A percentile compares a stretch with the other conserved stretches of the same genome.
Evolutionary conservation across 768 basidiomycete species (phyloP).

Genomic region (Suillus americanus): DNA sequence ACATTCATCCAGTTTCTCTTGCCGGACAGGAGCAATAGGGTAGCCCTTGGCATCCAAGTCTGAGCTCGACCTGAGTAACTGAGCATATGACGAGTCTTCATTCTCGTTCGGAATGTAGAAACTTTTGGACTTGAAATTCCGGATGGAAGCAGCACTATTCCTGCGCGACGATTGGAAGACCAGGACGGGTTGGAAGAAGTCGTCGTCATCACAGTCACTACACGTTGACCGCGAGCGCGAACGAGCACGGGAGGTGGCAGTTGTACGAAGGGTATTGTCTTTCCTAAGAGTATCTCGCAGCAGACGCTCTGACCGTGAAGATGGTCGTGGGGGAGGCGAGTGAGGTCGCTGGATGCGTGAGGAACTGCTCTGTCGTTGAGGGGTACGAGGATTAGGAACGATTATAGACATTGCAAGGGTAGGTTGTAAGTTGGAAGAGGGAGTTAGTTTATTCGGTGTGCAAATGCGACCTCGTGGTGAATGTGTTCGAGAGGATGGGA

Average conservation of each 20-base stretch:
- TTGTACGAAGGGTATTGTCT: slow-evolving; percentile 40
- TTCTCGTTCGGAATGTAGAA: slow-evolving; percentile 35
- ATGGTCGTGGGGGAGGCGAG: slow-evolving; percentile 36
- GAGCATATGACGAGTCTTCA: slow-evolving; percentile 25
- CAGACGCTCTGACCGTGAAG: slow-evolving; percentile 54
- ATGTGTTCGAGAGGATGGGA: slow-evolving; percentile 15
- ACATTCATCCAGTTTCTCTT: slow-evolving; percentile 23
- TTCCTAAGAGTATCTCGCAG: slow-evolving; percentile 57
- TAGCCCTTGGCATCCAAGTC: slow-evolving; percentile 19
- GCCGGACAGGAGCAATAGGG: slow-evolving; percentile 10
- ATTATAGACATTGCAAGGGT: slow-evolving; percentile 37
- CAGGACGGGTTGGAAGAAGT: slow-evolving; percentile 29
- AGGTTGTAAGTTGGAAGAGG: slow-evolving; percentile 22
- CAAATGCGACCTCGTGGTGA: slow-evolving; percentile 16
- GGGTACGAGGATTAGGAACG: slow-evolving; percentile 17
- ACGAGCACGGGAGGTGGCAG: slow-evolving; percentile 17
- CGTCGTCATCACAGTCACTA: slow-evolving; percentile 27
- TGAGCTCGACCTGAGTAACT: slow-evolving; percentile 27
- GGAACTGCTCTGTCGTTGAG: slow-evolving; percentile 10
- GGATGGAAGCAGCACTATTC: slow-evolving; percentile 20
- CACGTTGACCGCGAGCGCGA: slow-evolving; percentile 24
- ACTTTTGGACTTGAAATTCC: slow-evolving; percentile 12
- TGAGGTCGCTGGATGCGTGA: slow-evolving; percentile 7
- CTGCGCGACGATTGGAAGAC: slow-evolving; percentile 22
- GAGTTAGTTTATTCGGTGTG: slow-evolving; percentile 9